phyloP scores from a whole-genome alignment of 768 basidiomycete species.

The Lactifluus pinguis region DNA sequence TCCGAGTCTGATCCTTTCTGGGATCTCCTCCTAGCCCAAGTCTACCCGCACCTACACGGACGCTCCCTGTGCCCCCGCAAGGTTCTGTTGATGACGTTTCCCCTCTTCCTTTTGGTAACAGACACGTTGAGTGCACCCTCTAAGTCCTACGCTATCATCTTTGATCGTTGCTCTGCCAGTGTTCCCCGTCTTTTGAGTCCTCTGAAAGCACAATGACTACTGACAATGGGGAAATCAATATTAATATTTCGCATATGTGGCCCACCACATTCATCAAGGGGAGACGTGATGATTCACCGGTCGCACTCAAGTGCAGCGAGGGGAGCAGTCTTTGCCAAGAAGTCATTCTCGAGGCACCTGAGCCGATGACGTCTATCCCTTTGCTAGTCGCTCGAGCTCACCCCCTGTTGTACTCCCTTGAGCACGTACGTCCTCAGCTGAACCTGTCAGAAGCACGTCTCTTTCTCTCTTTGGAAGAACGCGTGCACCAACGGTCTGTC shows the following conservation, averaged over 20 bases:
- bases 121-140: neutral
- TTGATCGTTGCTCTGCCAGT: too few species aligned
- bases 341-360: slow-evolving; percentile 6
- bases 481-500: neutral
- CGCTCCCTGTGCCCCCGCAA: neutral
- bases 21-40: neutral
- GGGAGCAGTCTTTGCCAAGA: slow-evolving; percentile 1
- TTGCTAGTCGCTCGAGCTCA: neutral
- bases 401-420: neutral
- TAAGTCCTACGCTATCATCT: slow-evolving; percentile 12
- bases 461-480: neutral
- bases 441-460: neutral
- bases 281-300: neutral
- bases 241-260: neutral
- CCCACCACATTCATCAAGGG: neutral
- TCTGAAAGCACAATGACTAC: neutral
- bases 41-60: too few species aligned
- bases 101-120: neutral
- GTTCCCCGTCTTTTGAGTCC: slow-evolving; percentile 9
- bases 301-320: slow-evolving; percentile 7
- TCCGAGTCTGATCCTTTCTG: too few species aligned
- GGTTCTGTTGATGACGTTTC: neutral
- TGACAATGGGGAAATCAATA: neutral
- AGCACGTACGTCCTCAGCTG: neutral
- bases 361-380: slow-evolving; percentile 5